Percentiles rank a stretch among this genome's conserved stretches.
Conservation (phyloP, 345 rosid genomes). For the Eucalyptus decipiens region DNA sequence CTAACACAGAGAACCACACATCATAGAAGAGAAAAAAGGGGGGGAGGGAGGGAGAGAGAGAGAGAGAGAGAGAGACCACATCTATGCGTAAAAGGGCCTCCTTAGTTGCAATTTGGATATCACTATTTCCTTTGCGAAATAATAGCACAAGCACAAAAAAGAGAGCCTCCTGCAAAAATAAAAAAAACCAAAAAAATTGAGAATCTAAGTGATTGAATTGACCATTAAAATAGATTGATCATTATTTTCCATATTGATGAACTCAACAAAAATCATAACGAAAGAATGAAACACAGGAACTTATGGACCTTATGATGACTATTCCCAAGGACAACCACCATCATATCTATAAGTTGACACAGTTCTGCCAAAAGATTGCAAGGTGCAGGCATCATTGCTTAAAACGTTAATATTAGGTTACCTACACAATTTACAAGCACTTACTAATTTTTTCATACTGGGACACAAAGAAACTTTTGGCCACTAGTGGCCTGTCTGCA, state of each 20-base stretch:
- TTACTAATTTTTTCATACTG: not conserved
- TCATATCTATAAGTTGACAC: not conserved
- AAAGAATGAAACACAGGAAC: not conserved
- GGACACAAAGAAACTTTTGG: not conserved
- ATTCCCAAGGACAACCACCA: not conserved
- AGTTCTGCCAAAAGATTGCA: not conserved
- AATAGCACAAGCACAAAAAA: slow-evolving; percentile 48
- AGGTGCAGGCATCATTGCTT: not conserved
- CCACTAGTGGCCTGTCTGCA: not conserved
- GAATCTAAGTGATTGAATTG: not conserved
- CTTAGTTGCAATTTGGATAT: slow-evolving; percentile 56
- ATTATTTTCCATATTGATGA: not conserved
- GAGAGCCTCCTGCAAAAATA: slow-evolving; percentile 49
- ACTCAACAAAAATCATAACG: not conserved
- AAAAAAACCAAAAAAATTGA: not conserved
- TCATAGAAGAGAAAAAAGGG: not conserved
- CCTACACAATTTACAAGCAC: not conserved
- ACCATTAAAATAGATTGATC: not conserved
- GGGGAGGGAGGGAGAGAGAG: not conserved
- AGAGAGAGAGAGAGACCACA: slow-evolving; percentile 22
- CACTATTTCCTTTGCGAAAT: slow-evolving; percentile 38
- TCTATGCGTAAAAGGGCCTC: slow-evolving; percentile 68
- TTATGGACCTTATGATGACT: not conserved
- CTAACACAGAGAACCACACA: not conserved
- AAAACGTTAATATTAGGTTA: not conserved